Conservation (phyloP, 805 yeast genomes). For the Myxozyma mucilagina region DNA sequence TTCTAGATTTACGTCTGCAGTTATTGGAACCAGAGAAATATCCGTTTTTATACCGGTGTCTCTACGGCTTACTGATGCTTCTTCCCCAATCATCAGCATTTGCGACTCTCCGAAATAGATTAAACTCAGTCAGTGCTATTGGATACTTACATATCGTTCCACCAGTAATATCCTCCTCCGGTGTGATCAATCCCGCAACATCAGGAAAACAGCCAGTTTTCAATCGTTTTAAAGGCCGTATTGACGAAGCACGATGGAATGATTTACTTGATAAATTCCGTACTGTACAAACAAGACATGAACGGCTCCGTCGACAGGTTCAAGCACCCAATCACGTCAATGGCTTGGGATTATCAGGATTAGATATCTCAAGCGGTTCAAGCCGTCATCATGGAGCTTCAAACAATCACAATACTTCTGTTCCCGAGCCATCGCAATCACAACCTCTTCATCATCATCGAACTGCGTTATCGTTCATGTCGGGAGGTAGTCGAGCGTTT, state of each 20-base stretch:
- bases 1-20: conserved; percentile 68
- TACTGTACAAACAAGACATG: conserved; percentile 49
- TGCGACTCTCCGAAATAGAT: conserved; percentile 72
- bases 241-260: conserved; percentile 42
- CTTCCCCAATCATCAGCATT: conserved; percentile 93
- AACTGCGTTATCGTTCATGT: conserved; percentile 24
- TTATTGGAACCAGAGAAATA: conserved; percentile 81
- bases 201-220: conserved; percentile 20
- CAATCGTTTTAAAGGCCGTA: conserved; percentile 22
- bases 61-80: conserved; percentile 90
- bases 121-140: conserved; percentile 54
- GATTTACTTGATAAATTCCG: conserved; percentile 53
- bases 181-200: conserved; percentile 19
- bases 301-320: conserved; percentile 30
- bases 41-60: conserved; percentile 79
- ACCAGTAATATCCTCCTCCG: conserved; percentile 14
- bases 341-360: conserved; percentile 11
- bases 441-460: conserved; percentile 24
- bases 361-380: conserved; percentile 7
- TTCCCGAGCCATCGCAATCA: conserved; percentile 7
- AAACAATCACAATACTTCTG: not conserved
- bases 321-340: conserved; percentile 4
- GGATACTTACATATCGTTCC: conserved; percentile 40
- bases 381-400: not conserved
- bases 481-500: conserved; percentile 1